A percentile compares a stretch with the other conserved stretches of the same genome.
These are phyloP conservation scores for Dioscorea cayenensis DNA, from an alignment of 116 monocot species.

Conservation along the genomic window DNA sequence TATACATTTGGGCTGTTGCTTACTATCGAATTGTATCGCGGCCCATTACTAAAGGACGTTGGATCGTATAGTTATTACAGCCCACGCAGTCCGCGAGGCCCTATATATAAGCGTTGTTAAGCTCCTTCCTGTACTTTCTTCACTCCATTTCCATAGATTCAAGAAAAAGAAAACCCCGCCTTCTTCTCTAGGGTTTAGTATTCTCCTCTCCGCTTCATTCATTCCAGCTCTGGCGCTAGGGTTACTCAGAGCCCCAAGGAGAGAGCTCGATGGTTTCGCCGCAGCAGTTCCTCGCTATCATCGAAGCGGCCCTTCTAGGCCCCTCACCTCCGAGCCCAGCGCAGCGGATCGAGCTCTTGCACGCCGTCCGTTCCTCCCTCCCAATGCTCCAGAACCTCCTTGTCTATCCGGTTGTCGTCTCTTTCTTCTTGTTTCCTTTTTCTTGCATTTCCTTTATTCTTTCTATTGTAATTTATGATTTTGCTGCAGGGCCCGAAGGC, in stretches of 20 bases:
- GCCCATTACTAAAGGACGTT: no score
- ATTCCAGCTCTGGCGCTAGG: neutral
- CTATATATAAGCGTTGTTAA: no score
- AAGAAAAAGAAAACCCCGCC: no score
- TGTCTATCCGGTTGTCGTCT: slow-evolving; percentile 42
- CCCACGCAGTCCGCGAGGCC: no score
- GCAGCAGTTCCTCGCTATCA: slow-evolving; percentile 44
- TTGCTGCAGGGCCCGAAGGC: slow-evolving; percentile 57
- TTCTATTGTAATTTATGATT: neutral
- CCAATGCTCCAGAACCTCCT: slow-evolving; percentile 52
- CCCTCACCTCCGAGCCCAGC: slow-evolving; percentile 55
- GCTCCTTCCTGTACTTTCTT: no score
- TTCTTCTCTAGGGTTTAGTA: no score
- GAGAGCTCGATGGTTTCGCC: slow-evolving; percentile 33
- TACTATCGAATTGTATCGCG: no score
- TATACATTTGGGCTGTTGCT: no score
- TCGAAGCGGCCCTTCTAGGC: slow-evolving; percentile 69
- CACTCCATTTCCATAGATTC: no score
- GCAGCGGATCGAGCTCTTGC: slow-evolving; percentile 79
- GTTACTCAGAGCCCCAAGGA: neutral
- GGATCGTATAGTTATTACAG: no score
- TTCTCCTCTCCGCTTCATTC: slow-evolving; percentile 2
- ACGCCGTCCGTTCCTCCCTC: slow-evolving; percentile 59
- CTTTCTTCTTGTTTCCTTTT: neutral
- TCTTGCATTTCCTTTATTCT: neutral